A percentile compares a stretch with the other conserved stretches of the same genome.
phyloP scores from a whole-genome alignment of 139 green algal genomes.

The Chlorella sp. region DNA sequence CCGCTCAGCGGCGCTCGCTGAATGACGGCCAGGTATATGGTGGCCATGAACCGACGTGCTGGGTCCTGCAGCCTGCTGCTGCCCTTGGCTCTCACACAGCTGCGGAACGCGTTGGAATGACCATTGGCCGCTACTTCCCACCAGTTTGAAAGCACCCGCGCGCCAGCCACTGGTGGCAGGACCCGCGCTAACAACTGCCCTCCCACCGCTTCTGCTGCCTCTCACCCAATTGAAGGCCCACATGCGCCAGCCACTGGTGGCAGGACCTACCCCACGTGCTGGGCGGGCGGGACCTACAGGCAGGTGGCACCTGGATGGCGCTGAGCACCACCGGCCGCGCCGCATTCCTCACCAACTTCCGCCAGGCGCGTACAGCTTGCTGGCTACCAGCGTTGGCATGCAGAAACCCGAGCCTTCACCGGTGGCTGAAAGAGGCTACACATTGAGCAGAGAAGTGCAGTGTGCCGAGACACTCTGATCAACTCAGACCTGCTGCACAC shows the following conservation, averaged over 20 bases:
- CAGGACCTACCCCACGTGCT: conserved; percentile 11
- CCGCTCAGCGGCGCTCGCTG: neutral
- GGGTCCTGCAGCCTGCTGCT: too few species aligned
- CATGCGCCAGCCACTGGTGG: neutral
- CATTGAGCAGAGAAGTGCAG: neutral
- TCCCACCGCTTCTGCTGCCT: too few species aligned
- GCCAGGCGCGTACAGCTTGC: neutral
- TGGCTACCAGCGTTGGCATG: too few species aligned
- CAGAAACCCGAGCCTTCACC: too few species aligned
- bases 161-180: conserved; percentile 1
- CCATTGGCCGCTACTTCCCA: too few species aligned
- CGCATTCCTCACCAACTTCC: conserved; percentile 31
- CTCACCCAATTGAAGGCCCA: conserved; percentile 5
- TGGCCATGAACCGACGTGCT: too few species aligned
- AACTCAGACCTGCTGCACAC: too few species aligned
- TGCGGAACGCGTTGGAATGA: neutral
- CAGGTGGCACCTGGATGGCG: conserved; percentile 40
- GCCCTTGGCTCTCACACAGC: too few species aligned
- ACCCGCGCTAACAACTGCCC: neutral
- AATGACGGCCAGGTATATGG: neutral
- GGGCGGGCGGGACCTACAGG: conserved; percentile 22
- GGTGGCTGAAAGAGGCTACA: neutral
- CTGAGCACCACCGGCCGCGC: neutral
- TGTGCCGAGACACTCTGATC: too few species aligned
- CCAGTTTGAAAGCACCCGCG: neutral